Percentiles rank a stretch among this genome's conserved stretches.
Conservation (phyloP, 352 stramenopile species). For the Globisporangium spinosum region DNA sequence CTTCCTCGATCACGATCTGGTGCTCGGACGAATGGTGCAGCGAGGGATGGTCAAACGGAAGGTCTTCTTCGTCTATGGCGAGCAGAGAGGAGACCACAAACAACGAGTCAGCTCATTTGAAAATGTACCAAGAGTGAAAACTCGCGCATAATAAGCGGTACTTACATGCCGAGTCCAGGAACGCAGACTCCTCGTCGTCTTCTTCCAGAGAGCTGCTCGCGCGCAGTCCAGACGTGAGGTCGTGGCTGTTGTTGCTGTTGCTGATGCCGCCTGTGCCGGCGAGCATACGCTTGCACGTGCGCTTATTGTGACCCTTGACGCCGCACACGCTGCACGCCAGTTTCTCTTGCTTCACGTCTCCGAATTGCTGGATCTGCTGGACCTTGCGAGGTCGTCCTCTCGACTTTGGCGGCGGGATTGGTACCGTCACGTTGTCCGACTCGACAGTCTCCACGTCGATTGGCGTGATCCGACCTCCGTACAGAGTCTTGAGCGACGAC, state of each 20-base stretch:
- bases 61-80: constrained; percentile 19
- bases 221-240: constrained; percentile 12
- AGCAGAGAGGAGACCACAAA: background rate
- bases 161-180: constrained; percentile 22
- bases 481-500: constrained; percentile 72
- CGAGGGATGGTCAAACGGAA: constrained; percentile 19
- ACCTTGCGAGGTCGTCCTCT: constrained; percentile 70
- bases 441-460: constrained; percentile 74
- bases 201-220: constrained; percentile 8
- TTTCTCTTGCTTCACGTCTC: constrained; percentile 64
- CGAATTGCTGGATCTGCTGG: constrained; percentile 78
- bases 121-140: background rate
- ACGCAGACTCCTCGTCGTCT: constrained; percentile 19
- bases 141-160: background rate
- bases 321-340: constrained; percentile 76
- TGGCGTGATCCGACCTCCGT: constrained; percentile 65
- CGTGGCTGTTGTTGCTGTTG: constrained; percentile 9
- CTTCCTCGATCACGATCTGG: constrained; percentile 17
- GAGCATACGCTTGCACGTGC: constrained; percentile 64
- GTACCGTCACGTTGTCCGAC: constrained; percentile 53
- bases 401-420: constrained; percentile 49
- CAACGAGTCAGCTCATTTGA: background rate
- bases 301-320: constrained; percentile 83
- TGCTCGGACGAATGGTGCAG: constrained; percentile 18
- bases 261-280: background rate